Conservation (phyloP, 371 early-diverging fungal genomes). For the Syncephalastrum sp. region DNA sequence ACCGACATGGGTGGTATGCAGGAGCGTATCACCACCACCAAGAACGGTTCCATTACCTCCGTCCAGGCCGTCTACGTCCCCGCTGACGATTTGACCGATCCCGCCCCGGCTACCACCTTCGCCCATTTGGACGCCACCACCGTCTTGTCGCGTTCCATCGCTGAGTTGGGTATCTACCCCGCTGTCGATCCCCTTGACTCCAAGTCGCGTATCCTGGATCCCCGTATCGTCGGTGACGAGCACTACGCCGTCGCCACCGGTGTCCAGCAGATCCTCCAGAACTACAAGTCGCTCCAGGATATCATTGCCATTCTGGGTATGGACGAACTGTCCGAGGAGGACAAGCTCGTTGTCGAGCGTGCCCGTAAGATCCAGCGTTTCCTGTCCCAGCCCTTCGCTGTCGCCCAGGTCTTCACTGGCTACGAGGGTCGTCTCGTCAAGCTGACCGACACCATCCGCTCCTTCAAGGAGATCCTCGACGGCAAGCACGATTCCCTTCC, state of each 20-base stretch:
- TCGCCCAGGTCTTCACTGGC: slow-evolving; percentile 96
- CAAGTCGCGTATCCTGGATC: slow-evolving; percentile 87
- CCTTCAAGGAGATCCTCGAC: slow-evolving; percentile 93
- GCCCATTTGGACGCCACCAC: slow-evolving; percentile 97
- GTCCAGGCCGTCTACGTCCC: slow-evolving; percentile 96
- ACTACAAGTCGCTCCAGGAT: too few relatives aligned
- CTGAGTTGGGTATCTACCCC: slow-evolving; percentile 96
- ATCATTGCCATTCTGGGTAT: too few relatives aligned
- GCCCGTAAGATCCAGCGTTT: slow-evolving; percentile 93
- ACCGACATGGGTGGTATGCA: slow-evolving; percentile 98
- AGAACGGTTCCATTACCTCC: slow-evolving; percentile 96
- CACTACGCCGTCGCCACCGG: too few relatives aligned
- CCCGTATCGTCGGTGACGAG: too few relatives aligned
- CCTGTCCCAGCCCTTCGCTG: slow-evolving; percentile 97
- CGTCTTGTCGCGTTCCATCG: slow-evolving; percentile 92
- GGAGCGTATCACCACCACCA: slow-evolving; percentile 98
- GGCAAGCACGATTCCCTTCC: slow-evolving; percentile 94
- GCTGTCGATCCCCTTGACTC: slow-evolving; percentile 97
- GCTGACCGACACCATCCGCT: slow-evolving; percentile 92
- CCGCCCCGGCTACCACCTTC: slow-evolving; percentile 96
- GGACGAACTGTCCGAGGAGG: slow-evolving; percentile 64
- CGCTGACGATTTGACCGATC: slow-evolving; percentile 97
- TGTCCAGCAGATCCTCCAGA: too few relatives aligned
- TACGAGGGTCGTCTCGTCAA: slow-evolving; percentile 91
- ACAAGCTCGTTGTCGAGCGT: slow-evolving; percentile 96